Evolutionary conservation across 148 eudicot species (phyloP), one percentile per base, ranked within the genome.

Genomic region (Dysphania ambrosioides): DNA sequence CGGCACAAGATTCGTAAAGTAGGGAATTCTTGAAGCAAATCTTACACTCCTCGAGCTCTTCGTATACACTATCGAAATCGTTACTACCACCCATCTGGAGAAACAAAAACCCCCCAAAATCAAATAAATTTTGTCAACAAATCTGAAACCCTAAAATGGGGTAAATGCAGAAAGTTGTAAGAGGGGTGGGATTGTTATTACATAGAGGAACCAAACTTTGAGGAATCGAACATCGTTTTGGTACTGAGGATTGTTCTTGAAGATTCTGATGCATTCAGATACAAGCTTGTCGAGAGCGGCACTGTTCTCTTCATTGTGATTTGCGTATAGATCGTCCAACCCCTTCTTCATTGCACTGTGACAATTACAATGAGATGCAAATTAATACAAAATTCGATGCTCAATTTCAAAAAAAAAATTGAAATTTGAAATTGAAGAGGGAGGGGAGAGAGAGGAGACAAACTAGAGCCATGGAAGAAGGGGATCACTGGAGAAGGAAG

Each of bases 131-230:
- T 47, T 6, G 16, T 5, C 40, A 58, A 41, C 31, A n/a, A 12
- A 58, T 24, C 31, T 3, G 40, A 10, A 60, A 75, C 23, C 10
- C 15, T 4, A 26, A 13, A 59, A 8, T 5, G 11, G 68, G 6
- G 16, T 10, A 36, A 31, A 16, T 63, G 34, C 51, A 27, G 56
- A 68, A 53, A 59, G 38, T 18, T 15, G 10, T 6, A 18, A 70
- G 23, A 44, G 51, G 51, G 51, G 13, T 44, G 51, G 15, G 16
- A 0, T 12, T 29, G 60, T 55, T 23, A 40, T 83, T 90, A 95
- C 98, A 75, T 90, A 78, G 73, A 95, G 79, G 72, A 95, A 85
- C 96, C 97, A 95, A 35, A 95, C 82, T 82, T 86, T 92, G 83
- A 95, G 98, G 71, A 95, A 95, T 66, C 98, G 81, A 79, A 71